phyloP scores from a whole-genome alignment of 2,329 filamentous ascomycete species.

The Claviceps sp. region DNA sequence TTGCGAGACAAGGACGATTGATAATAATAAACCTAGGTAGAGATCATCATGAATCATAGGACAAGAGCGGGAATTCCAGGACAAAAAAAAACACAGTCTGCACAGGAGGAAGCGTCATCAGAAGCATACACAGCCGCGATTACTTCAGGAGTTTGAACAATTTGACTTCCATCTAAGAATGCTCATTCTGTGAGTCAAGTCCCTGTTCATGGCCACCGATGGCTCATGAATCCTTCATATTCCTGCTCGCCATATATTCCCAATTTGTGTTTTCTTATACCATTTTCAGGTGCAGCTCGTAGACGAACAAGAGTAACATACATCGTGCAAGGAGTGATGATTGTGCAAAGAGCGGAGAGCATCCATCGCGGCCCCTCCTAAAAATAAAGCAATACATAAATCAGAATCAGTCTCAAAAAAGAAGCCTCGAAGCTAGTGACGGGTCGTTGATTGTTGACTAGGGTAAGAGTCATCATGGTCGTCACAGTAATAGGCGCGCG shows the following conservation, averaged over 20 bases:
- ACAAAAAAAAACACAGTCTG: too few relatives aligned
- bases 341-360: not conserved
- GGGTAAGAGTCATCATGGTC: not conserved
- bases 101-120: too few relatives aligned
- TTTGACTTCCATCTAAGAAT: too few relatives aligned
- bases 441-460: not conserved
- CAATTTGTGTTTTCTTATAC: not conserved
- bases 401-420: not conserved
- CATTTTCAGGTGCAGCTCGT: not conserved
- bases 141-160: too few relatives aligned
- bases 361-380: not conserved
- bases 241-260: not conserved
- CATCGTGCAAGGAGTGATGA: constrained; percentile 3
- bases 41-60: too few relatives aligned
- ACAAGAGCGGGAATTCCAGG: too few relatives aligned
- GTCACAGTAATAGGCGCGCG: not conserved
- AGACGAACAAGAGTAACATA: not conserved
- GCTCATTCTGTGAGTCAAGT: too few relatives aligned
- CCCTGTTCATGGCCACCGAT: too few relatives aligned
- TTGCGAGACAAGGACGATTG: too few relatives aligned
- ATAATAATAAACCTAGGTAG: too few relatives aligned
- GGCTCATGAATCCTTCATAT: too few relatives aligned
- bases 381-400: not conserved
- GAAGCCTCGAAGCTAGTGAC: not conserved
- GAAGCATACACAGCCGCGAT: too few relatives aligned